Evolutionary conservation across 2,329 filamentous ascomycete species (phyloP), one percentile per base, ranked within the genome.

Genomic region (Parastagonospora avenae): DNA sequence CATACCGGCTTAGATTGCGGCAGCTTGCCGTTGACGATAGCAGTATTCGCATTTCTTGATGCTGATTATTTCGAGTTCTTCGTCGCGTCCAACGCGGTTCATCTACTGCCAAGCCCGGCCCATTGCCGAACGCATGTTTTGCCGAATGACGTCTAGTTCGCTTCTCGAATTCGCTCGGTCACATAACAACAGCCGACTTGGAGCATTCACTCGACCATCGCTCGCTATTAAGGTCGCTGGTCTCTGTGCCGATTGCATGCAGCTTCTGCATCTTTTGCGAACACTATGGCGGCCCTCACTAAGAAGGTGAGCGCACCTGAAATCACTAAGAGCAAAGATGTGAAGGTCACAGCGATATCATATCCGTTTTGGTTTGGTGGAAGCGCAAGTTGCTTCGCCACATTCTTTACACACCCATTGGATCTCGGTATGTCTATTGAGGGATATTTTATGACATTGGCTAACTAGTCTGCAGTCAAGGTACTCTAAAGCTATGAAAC

Each of bases 301-400:
- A 73, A 68, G 59, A 59, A 66, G 55, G 63, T 67, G 64, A 67
- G 59, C 56, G 54, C 57, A 35, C 54, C 54, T 8, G 69, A 72
- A 52, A 30, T 70, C 60, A 65, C 51, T 52, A 79, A 78, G 67
- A 74, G 68, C 66, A 71, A 77, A 55, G 73, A 76, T 66, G 68
- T 74, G 46, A 72, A 74, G 61, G 70, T 70, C 46, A 65, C 71
- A 50, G 52, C 67, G 42, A 72, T 80, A 57, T 72, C 75, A 52
- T 81, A 81, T 66, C 79, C 79, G 10, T 76, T 81, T 61, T 97
- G 93, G 94, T 97, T 99, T 74, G 94, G 94, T 58, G 94, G 94
- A 48, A 96, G 91, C 72, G 92, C 93, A 43, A 94, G 90, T 70
- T 95, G 91, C 72, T 88, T 94, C 80, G 93, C 93, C 32, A 92